Percentiles rank a stretch among this genome's conserved stretches.
Conservation (phyloP, 495 filamentous ascomycete species). For the Neurospora sp. region DNA sequence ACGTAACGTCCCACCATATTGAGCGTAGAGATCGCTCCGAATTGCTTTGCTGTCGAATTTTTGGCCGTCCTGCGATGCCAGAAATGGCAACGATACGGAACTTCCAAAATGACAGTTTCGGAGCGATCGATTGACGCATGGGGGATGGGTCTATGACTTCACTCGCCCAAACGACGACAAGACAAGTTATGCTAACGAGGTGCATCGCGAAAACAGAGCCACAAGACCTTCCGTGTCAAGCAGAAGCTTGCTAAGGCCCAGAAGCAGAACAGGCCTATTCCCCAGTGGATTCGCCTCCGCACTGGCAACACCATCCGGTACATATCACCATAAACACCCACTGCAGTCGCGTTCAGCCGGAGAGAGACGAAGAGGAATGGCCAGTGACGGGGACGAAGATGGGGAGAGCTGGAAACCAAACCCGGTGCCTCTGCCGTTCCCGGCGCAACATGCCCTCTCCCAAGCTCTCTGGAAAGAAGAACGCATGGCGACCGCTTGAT, state of each 20-base stretch:
- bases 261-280: conserved; percentile 98
- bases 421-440: conserved; percentile 3
- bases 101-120: background rate
- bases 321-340: conserved; percentile 15
- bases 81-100: background rate
- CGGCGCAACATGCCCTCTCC: background rate
- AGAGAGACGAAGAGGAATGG: background rate
- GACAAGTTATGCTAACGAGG: conserved; percentile 9
- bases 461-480: background rate
- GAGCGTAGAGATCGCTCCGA: background rate
- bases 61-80: background rate
- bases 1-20: conserved; percentile 28
- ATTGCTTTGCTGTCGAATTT: background rate
- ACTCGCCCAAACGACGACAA: background rate
- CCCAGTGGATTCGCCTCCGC: conserved; percentile 97
- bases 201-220: conserved; percentile 51
- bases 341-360: background rate
- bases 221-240: conserved; percentile 99
- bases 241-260: conserved; percentile 99
- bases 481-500: background rate
- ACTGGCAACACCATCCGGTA: conserved; percentile 99
- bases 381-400: background rate
- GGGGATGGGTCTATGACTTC: conserved; percentile 3
- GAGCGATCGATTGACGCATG: background rate
- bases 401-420: background rate